Evolutionary conservation across 176 grass and related monocot species (phyloP), one percentile per base, ranked within the genome.

Genomic region (Puccinellia tenuiflora): DNA sequence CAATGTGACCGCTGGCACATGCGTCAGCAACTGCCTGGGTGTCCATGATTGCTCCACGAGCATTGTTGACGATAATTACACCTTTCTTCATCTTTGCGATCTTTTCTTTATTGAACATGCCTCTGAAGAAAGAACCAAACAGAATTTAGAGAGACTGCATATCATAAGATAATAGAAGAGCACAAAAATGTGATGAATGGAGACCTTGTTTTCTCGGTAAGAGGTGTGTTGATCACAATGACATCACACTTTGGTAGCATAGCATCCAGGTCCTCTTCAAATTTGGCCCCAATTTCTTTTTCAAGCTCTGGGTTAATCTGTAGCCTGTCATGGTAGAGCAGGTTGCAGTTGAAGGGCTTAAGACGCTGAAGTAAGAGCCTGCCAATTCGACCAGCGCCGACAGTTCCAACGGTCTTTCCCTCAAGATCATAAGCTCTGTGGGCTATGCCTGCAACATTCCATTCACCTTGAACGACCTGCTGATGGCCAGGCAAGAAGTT

Each of bases 51-150:
- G 92, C 96, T 25, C 92, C 96, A 52, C 92, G 89, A 71, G 96
- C 92, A 56, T 98, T 98, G 82, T 98, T 98, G 24, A 98, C 92
- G 2, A 98, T 34, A 40, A 98, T 81, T 29, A 94, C 92, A 59
- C 95, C 95, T 84, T 94, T 98, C 83, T 98, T 98, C 95, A 98
- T 78, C 78, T 94, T 98, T 39, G 84, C 88, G 38, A 98, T 98
- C 82, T 68, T 98, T 37, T 98, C 90, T 85, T 94, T 94, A 80
- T 98, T 84, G 84, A 98, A 93, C 90, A 98, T 64, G 70, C 90
- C 92, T 92, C 95, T 98, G 86, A 88, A 85, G 4, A 45, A 70
- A 68, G n/a, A 5, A 84, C 26, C 5, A 48, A 84, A 63, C 54
- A 80, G 28, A 72, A 71, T 39, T 84, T 3, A 86, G 66, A 84